Base-by-base conservation (phyloP, 768 basidiomycete genomes). In the Auricularia heimuer region DNA sequence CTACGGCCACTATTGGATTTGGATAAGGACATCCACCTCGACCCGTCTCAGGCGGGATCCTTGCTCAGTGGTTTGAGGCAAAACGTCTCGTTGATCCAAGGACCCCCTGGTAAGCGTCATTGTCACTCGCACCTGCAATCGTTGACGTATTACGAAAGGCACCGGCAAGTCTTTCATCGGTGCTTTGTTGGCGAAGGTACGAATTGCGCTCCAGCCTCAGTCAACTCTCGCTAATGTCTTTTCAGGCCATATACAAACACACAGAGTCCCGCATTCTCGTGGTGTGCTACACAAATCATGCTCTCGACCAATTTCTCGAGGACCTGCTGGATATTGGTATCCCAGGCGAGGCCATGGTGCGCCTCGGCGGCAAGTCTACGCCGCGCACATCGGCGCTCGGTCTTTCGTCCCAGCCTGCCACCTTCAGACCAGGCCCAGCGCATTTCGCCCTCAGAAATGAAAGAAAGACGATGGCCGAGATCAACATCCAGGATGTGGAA, bases 141-240 rank as follows among this genome's bases (percentile, higher is more conserved):
- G 24, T 24, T 24, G 24, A 24, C 24, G 24, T 24, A 24, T 24
- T 24, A 24, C 24, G 24, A 24, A 24, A 88, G 88, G 88, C 1
- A 90, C 88, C 0, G 88, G 88, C 1, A 90, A 90, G 65, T 88
- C 86, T 0, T 88, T 88, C 69, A 84, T 89, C 29, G 88, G 88
- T 0, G 85, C 85, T 0, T 76, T 89, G 1, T 73, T 89, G 0
- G 86, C 85, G 0, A 89, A 88, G 68, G 75, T 80, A 24, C 7
- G 8, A 8, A 6, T 14, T 12, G 6, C 16, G 11, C 47, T 6
- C 18, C 6, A 6, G 4, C 47, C 10, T 16, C 1, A 6, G 14
- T 3, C 3, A 51, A 8, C 18, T 1, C 6, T 51, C 16, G 47
- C 47, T 16, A 21, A 51, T 2, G 29, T 18, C 21, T 51, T 16